These are phyloP conservation scores for Tolypocladium pustulatum DNA, from an alignment of 2,329 filamentous ascomycete species.

Conservation along the genomic window DNA sequence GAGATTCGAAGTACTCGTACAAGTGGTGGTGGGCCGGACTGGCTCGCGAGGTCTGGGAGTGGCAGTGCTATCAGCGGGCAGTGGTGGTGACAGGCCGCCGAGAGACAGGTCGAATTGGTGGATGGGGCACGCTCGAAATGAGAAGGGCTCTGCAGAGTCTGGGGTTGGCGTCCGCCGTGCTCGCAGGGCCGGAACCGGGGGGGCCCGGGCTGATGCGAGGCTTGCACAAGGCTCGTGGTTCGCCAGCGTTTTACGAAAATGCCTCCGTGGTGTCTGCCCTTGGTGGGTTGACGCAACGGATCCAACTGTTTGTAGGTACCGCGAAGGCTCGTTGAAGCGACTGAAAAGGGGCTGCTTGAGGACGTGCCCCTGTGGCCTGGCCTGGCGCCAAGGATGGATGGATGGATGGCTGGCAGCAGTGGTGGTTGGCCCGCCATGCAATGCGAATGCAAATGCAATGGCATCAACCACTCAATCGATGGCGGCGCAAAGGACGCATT, in stretches of 20 bases:
- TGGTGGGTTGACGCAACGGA: background rate
- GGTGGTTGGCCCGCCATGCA: background rate
- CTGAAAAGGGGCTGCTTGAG: background rate
- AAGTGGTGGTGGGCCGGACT: background rate
- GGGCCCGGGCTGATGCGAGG: background rate
- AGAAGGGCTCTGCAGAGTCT: background rate
- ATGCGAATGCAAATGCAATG: background rate
- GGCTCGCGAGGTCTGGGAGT: background rate
- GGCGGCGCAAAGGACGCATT: background rate
- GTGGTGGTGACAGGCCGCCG: background rate
- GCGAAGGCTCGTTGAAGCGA: background rate
- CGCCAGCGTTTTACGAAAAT: background rate
- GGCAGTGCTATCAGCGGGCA: background rate
- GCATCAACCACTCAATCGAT: background rate
- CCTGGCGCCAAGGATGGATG: background rate
- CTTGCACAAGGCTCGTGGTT: background rate
- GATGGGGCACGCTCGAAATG: background rate
- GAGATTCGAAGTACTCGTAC: background rate
- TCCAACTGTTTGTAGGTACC: too few species aligned
- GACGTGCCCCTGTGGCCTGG: background rate
- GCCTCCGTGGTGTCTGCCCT: background rate
- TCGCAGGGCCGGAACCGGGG: background rate
- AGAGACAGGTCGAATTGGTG: background rate
- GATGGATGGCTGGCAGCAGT: background rate
- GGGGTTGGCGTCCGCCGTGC: background rate